Evolutionary conservation across 2,329 filamentous ascomycete genomes (phyloP), one percentile per base, ranked within the genome.

Genomic region (Ceratocystis alfenasii): DNA sequence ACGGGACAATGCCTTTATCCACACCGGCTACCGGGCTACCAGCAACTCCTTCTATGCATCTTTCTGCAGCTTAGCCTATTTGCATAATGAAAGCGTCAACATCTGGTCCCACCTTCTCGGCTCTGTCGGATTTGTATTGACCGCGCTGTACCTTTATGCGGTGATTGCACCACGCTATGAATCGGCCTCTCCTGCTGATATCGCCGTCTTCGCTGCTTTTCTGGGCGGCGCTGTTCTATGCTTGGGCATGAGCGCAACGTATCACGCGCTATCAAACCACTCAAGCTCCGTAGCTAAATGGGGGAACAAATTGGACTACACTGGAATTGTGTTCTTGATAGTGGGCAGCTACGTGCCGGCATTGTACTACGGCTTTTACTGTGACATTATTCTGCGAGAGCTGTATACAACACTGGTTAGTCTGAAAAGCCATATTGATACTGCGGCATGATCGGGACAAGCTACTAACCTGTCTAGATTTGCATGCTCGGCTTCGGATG

Each of bases 221-320:
- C 91, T 95, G 71, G 78, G 78, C 28, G 90, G 90, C 57, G 88
- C 87, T 1, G 80, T 85, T 33, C 72, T 84, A 44, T 93, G 89
- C 71, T 77, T 94, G 64, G 87, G 87, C 25, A 89, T 92, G 86
- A 91, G 87, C 70, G 88, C 90, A 4, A 88, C 87, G 2, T 99
- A 86, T 73, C 94, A 99, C 74, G 83, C 89, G 1, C 82, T 96
- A 61, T 85, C 81, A 25, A 96, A 96, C 70, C 94, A 99, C 75
- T 94, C 89, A 20, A 83, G 85, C 46, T 76, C 76, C 1, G 89
- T 96, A 15, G 86, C 88, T 1, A 86, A 83, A 68, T 89, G 90
- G 79, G 92, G 92, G 10, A 97, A 97, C 74, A 90, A 95, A 74
- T 78, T 97, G 66, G 94, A 99, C 74, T 97, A 99, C 74, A 84